These are phyloP conservation scores for Mucor mucedo DNA, from an alignment of 371 early-diverging fungal species.

Conservation along the genomic window DNA sequence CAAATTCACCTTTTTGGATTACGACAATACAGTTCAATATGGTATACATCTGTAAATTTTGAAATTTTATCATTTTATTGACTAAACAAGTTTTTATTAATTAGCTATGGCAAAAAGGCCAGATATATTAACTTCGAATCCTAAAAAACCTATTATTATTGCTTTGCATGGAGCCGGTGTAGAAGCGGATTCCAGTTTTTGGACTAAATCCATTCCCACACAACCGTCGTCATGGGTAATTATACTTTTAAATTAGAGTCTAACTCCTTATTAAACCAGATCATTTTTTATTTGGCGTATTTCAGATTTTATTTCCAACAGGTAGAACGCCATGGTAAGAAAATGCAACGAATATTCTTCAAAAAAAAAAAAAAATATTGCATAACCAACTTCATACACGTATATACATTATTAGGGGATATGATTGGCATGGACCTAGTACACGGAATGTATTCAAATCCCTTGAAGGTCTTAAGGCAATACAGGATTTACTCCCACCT, in stretches of 20 bases:
- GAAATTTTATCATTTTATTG: no score
- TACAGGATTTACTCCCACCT: slow-evolving; percentile 21
- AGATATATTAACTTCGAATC: slow-evolving; percentile 11
- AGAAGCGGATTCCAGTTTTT: slow-evolving; percentile 46
- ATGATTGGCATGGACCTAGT: no score
- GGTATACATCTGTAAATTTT: slow-evolving; percentile 24
- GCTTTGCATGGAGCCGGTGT: slow-evolving; percentile 76
- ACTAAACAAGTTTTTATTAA: no score
- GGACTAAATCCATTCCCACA: slow-evolving; percentile 55
- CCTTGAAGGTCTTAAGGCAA: slow-evolving; percentile 29
- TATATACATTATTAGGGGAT: no score
- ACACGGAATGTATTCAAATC: slow-evolving; percentile 41
- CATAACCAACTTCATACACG: no score
- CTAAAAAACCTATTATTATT: slow-evolving; percentile 58
- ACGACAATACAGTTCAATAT: slow-evolving; percentile 69
- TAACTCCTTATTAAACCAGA: no score
- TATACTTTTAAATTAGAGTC: not conserved
- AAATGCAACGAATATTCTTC: no score
- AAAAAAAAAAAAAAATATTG: no score
- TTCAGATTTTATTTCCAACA: no score
- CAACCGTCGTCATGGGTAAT: slow-evolving; percentile 61
- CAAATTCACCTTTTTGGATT: slow-evolving; percentile 63
- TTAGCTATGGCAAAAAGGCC: slow-evolving; percentile 34
- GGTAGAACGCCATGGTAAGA: no score
- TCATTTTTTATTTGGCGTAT: slow-evolving; percentile 8